Conservation (phyloP, 2,329 filamentous ascomycete species). For the Amauroascus verrucosus region DNA sequence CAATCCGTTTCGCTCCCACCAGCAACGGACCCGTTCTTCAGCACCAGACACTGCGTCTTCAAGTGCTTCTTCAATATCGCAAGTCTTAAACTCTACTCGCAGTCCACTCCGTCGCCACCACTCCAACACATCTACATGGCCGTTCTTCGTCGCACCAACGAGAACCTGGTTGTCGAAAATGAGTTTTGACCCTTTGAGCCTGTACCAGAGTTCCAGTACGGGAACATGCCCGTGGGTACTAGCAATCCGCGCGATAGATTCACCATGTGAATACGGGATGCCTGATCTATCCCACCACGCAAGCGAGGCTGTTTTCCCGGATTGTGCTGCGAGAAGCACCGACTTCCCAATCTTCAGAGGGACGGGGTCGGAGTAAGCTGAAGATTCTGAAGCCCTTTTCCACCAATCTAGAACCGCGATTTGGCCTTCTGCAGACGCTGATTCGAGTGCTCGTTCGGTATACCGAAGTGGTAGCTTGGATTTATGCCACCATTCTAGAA, state of each 20-base stretch:
- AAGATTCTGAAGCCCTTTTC: conserved; percentile 57
- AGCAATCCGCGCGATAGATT: conserved; percentile 72
- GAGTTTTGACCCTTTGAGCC: conserved; percentile 62
- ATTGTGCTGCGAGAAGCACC: conserved; percentile 72
- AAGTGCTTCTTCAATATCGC: conserved; percentile 87
- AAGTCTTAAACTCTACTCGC: conserved; percentile 83
- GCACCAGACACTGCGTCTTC: conserved; percentile 70
- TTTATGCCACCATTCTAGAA: conserved; percentile 85
- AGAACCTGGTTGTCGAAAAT: conserved; percentile 76
- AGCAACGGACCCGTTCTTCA: conserved; percentile 62
- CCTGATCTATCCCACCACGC: conserved; percentile 81
- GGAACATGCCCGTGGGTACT: conserved; percentile 75
- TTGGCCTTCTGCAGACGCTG: conserved; percentile 74
- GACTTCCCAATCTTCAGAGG: conserved; percentile 72
- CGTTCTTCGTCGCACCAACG: conserved; percentile 77
- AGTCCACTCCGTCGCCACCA: conserved; percentile 75
- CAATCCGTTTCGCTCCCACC: conserved; percentile 80
- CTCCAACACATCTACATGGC: conserved; percentile 72
- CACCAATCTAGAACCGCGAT: conserved; percentile 89
- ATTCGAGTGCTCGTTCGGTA: conserved; percentile 76
- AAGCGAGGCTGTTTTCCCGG: conserved; percentile 65
- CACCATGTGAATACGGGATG: conserved; percentile 68
- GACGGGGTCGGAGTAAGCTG: conserved; percentile 43
- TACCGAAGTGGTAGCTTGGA: conserved; percentile 72
- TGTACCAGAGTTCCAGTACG: conserved; percentile 74